Conservation (phyloP, 2,329 filamentous ascomycete genomes). For the Remersonia thermophila region DNA sequence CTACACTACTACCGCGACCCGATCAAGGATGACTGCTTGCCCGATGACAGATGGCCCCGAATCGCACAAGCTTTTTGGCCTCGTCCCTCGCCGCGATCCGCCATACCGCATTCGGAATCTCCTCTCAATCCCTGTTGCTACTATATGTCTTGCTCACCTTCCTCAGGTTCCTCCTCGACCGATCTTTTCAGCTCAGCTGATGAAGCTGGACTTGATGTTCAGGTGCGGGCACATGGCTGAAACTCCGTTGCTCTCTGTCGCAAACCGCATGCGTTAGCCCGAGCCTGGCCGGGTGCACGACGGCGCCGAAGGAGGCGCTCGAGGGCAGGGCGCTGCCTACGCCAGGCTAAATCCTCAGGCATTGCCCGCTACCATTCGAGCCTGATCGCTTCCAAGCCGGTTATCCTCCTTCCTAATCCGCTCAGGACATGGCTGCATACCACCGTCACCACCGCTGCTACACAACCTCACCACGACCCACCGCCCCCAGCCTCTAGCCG, state of each 20-base stretch:
- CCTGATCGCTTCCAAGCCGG: constrained; percentile 4
- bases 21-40: neutral
- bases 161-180: too few species aligned
- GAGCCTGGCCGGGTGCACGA: too few species aligned
- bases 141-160: too few species aligned
- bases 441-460: constrained; percentile 3
- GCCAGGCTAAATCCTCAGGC: constrained; percentile 12
- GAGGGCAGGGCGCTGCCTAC: constrained; percentile 6
- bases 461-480: constrained; percentile 4
- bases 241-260: too few species aligned
- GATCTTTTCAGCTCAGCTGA: too few species aligned
- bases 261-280: too few species aligned
- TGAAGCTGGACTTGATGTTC: too few species aligned
- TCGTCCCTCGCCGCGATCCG: neutral
- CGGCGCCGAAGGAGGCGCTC: constrained; percentile 3
- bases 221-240: too few species aligned
- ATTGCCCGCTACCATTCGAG: constrained; percentile 4
- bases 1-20: constrained; percentile 3
- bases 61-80: neutral
- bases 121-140: too few species aligned
- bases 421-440: constrained; percentile 6
- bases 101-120: too few species aligned
- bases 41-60: too few species aligned
- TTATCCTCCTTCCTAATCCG: constrained; percentile 9
- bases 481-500: constrained; percentile 2